Base-by-base conservation (phyloP, 768 basidiomycete genomes). In the Cubamyces sp. region DNA sequence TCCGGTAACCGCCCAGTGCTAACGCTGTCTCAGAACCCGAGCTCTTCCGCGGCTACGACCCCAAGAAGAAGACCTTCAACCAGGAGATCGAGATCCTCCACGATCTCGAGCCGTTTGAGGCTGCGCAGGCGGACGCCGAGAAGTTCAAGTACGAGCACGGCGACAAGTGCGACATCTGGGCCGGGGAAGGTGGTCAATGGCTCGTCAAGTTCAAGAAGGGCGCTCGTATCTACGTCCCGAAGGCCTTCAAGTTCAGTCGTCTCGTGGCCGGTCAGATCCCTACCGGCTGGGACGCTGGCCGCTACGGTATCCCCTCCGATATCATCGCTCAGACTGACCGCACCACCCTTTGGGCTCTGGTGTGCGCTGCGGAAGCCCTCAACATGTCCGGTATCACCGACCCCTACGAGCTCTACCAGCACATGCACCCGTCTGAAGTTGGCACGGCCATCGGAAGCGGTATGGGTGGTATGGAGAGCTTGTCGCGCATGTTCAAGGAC, bases 121-220 rank as follows among this genome's bases (percentile, higher is more conserved):
- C 96, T 30, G 84, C 93, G 15, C 87, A 93, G 57, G 85, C 85
- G 28, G 97, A 99, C 69, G 96, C 96, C 2, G 83, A 90, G 64
- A 95, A 92, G 70, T 98, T 96, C 87, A 96, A 97, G 79, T 83
- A 90, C 59, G 93, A 98, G 72, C 97, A 98, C 71, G 95, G 92
- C 61, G 94, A 96, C 69, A 96, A 94, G 73, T 95, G 93, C 72
- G 96, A 99, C 72, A 85, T 93, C 69, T 98, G 95, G 95, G 88
- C 88, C 0, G 89, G 86, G 47, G 90, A 91, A 72, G 89, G 90
- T 15, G 94, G 91, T n/a, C 92, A 96, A 72, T 97, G 91, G 93
- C 94, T 92, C 70, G 95, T 95, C 73, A 97, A 98, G 78, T 88
- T 98, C 82, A 98, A 98, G 88, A 96, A 93, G 77, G 97, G 97